Evolutionary conservation across 2,329 filamentous ascomycete genomes (phyloP).

Genomic region (Rhynchosporium graminicola): DNA sequence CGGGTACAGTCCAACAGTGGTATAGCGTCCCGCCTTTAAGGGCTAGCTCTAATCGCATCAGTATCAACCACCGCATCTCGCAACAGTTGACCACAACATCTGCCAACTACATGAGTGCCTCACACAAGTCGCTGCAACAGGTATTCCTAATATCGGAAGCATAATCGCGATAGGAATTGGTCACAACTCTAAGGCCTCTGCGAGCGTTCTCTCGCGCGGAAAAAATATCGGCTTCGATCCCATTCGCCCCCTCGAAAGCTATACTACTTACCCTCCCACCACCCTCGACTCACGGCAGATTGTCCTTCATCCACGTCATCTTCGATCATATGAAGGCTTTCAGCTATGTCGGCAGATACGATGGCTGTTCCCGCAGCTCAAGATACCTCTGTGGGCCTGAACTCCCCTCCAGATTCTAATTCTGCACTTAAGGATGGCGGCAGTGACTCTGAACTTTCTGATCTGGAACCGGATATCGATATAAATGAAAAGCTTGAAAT

Average conservation of each 20-base stretch:
- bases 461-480: slow-evolving; percentile 54
- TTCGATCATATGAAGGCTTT: slow-evolving; percentile 34
- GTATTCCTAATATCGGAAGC: background rate
- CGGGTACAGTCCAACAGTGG: slow-evolving; percentile 5
- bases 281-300: slow-evolving; percentile 4
- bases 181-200: slow-evolving; percentile 14
- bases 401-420: slow-evolving; percentile 66
- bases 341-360: slow-evolving; percentile 36
- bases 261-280: slow-evolving; percentile 17
- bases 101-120: background rate
- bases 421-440: slow-evolving; percentile 59
- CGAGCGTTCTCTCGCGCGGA: slow-evolving; percentile 20
- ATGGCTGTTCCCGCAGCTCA: slow-evolving; percentile 32
- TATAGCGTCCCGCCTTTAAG: slow-evolving; percentile 7
- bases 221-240: background rate
- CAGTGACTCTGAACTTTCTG: slow-evolving; percentile 66
- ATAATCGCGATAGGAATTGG: slow-evolving; percentile 13
- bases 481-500: slow-evolving; percentile 68
- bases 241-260: slow-evolving; percentile 20
- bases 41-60: background rate
- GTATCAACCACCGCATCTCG: slow-evolving; percentile 4
- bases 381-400: slow-evolving; percentile 43
- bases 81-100: background rate
- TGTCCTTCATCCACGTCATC: slow-evolving; percentile 15
- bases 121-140: background rate